Conservation (phyloP, 441 rosid species). For the Pelargonium fulgidum region DNA sequence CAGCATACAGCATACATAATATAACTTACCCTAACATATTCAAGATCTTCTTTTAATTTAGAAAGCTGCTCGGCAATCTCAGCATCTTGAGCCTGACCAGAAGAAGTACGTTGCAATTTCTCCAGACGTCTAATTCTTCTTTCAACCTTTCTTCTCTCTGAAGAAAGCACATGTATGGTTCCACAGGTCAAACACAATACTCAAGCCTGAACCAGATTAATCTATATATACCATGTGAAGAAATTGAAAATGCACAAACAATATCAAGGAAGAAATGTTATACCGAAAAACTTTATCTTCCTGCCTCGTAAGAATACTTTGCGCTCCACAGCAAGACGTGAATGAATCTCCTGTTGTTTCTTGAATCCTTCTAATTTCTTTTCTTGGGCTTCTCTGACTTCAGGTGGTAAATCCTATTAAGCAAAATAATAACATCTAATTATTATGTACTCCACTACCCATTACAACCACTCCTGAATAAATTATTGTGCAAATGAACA, state of each 20-base stretch:
- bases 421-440: background rate
- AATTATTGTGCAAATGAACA: too few species aligned
- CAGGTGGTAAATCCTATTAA: conserved; percentile 57
- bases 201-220: background rate
- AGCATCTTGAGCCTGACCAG: conserved; percentile 61
- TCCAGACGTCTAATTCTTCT: conserved; percentile 81
- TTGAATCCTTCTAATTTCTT: conserved; percentile 65
- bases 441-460: background rate
- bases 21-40: conserved; percentile 76
- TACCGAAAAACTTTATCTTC: conserved; percentile 93
- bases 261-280: background rate
- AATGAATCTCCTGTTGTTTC: conserved; percentile 81
- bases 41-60: conserved; percentile 92
- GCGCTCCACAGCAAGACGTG: conserved; percentile 78
- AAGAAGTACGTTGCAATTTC: conserved; percentile 78
- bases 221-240: background rate
- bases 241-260: background rate
- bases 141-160: conserved; percentile 89
- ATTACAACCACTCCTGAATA: background rate
- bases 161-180: conserved; percentile 14
- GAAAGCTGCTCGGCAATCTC: conserved; percentile 58
- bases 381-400: conserved; percentile 64
- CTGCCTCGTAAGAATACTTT: conserved; percentile 77
- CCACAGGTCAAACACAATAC: background rate
- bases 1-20: background rate